These are phyloP conservation scores for Millerago galiae DNA, from an alignment of 805 yeast genomes.

Conservation along the genomic window DNA sequence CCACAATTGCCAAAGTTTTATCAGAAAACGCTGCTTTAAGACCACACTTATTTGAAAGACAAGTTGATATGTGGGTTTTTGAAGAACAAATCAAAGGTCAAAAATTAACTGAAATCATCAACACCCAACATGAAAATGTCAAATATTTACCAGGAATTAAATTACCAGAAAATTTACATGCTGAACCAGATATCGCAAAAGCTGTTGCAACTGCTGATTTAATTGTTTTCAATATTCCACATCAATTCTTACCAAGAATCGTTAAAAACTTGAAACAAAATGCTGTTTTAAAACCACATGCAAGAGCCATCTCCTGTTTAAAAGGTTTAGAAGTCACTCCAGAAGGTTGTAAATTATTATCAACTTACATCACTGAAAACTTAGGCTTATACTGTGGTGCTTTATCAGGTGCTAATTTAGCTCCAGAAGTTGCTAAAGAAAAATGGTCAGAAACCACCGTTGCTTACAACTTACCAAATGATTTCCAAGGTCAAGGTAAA, in stretches of 20 bases:
- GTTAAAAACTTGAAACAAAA: constrained; percentile 54
- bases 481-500: constrained; percentile 39
- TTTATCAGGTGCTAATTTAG: constrained; percentile 93
- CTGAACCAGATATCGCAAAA: constrained; percentile 75
- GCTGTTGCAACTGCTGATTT: constrained; percentile 81
- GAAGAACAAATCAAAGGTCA: constrained; percentile 77
- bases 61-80: constrained; percentile 95
- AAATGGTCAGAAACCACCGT: constrained; percentile 98
- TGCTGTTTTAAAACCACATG: constrained; percentile 63
- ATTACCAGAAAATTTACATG: constrained; percentile 80
- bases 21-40: constrained; percentile 79
- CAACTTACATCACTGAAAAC: constrained; percentile 70
- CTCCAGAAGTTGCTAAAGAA: constrained; percentile 92
- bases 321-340: constrained; percentile 84
- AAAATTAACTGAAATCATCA: constrained; percentile 79
- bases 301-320: constrained; percentile 89
- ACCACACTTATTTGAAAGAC: constrained; percentile 61
- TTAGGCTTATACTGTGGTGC: constrained; percentile 93
- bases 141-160: constrained; percentile 86
- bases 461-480: constrained; percentile 74
- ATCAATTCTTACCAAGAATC: constrained; percentile 82
- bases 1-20: constrained; percentile 91
- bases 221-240: constrained; percentile 91
- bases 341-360: constrained; percentile 77
- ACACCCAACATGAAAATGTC: constrained; percentile 87